Evolutionary conservation across 2,329 filamentous ascomycete genomes (phyloP), one percentile per base, ranked within the genome.

Genomic region (Colletotrichum destructivum): DNA sequence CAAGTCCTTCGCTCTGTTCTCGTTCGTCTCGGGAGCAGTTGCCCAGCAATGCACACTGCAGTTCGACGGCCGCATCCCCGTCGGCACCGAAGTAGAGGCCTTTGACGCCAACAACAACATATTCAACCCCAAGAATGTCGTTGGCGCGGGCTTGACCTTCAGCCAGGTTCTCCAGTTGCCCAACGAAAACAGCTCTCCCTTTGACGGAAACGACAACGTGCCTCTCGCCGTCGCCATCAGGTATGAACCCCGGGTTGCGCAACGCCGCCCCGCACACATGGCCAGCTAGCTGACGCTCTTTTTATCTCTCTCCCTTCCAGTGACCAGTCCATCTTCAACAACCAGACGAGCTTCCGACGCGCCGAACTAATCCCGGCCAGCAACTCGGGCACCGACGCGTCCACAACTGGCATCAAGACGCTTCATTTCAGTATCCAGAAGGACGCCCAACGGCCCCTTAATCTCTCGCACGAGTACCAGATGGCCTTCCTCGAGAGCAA

Each of bases 401-500:
- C 86, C 21, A 88, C 85, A 35, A 78, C 78, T 26, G 89, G 88
- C 42, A 79, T 90, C 66, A 90, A 90, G 80, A 90, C 89, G 1
- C 83, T 91, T 61, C 90, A 92, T 79, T 91, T 89, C 79, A 89
- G 86, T 75, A 77, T 92, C 44, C 83, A 84, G 78, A 87, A 88
- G 75, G 88, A 91, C 74, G 73, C 78, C 1, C 76, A 81, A 42
- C 81, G 86, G 13, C 85, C 85, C 12, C 79, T 91, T 60, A 91
- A 92, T 80, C 79, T 87, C 65, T 87, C 86, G 8, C 90, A 91
- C 77, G 88, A 91, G 80, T 91, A 91, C 79, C 82, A 90, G 76
- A 83, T 90, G 59, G 82, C 85, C 31, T 88, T 86, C 77, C 82
- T 86, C 21, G 85, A 88, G 77, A 82, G 80, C 73, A 79, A 75